phyloP scores from a whole-genome alignment of 2,329 filamentous ascomycete species.

The Lecanosticta acicola region DNA sequence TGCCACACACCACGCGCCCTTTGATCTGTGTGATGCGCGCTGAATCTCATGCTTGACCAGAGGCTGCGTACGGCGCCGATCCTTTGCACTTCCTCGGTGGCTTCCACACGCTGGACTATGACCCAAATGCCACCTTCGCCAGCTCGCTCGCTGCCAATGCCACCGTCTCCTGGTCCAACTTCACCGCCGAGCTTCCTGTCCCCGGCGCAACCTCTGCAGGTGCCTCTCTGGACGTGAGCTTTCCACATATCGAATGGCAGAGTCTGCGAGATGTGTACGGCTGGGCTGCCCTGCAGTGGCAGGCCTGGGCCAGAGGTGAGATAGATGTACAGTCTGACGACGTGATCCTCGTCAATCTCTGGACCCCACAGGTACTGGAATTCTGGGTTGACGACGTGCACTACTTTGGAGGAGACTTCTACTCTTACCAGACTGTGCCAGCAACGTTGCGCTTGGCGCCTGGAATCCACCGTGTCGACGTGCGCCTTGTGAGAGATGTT shows the following conservation, averaged over 20 bases:
- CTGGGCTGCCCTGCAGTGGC: constrained; percentile 55
- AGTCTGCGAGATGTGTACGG: constrained; percentile 52
- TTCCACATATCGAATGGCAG: constrained; percentile 50
- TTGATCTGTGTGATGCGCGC: background rate
- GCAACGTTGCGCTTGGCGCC: constrained; percentile 45
- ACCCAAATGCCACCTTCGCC: constrained; percentile 39
- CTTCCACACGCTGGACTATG: constrained; percentile 44
- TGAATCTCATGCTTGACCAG: constrained; percentile 30
- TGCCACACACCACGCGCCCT: constrained; percentile 15
- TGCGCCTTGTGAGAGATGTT: constrained; percentile 53
- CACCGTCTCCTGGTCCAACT: constrained; percentile 44
- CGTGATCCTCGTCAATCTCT: constrained; percentile 37
- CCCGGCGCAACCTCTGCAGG: constrained; percentile 30
- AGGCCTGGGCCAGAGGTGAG: constrained; percentile 52
- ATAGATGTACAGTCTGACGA: constrained; percentile 35
- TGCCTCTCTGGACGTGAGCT: constrained; percentile 40
- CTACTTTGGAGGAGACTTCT: constrained; percentile 56
- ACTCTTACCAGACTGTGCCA: constrained; percentile 47
- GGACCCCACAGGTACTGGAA: constrained; percentile 48
- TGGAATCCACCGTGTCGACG: constrained; percentile 47
- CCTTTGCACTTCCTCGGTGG: constrained; percentile 51
- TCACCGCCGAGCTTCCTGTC: constrained; percentile 31
- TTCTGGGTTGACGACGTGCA: constrained; percentile 48
- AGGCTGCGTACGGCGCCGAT: constrained; percentile 55
- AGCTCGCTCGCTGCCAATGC: constrained; percentile 50